A percentile compares a stretch with the other conserved stretches of the same genome.
Evolutionary conservation across 2,329 filamentous ascomycete species (phyloP).

Genomic region (Neopestalotiopsis rosae): DNA sequence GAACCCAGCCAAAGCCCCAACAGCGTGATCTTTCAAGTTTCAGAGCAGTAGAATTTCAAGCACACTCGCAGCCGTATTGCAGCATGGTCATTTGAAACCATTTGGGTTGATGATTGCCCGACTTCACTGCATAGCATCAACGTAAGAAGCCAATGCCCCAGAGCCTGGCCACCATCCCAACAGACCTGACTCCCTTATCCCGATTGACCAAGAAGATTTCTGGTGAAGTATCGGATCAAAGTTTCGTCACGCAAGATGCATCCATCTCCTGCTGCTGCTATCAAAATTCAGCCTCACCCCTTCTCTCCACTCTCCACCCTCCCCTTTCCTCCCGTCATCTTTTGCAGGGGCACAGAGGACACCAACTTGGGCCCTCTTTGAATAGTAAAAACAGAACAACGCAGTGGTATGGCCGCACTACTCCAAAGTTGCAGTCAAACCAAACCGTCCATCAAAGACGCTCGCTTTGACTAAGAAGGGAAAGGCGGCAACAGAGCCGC

Average conservation of each 20-base stretch:
- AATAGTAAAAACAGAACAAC: slow-evolving; percentile 20
- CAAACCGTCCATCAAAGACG: slow-evolving; percentile 26
- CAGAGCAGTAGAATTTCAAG: background rate
- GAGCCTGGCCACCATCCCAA: background rate
- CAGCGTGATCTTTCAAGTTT: background rate
- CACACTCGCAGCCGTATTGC: background rate
- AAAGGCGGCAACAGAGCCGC: slow-evolving; percentile 22
- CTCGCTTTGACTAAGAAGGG: slow-evolving; percentile 28
- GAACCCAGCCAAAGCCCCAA: background rate
- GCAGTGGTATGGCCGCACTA: slow-evolving; percentile 31
- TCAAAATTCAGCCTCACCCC: background rate
- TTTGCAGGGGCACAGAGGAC: background rate
- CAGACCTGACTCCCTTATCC: background rate
- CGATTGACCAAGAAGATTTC: background rate
- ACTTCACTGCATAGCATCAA: background rate
- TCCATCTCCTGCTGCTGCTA: background rate
- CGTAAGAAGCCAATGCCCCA: background rate
- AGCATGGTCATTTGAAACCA: background rate
- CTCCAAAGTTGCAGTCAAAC: slow-evolving; percentile 27
- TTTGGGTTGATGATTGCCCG: background rate
- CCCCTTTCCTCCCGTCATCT: background rate
- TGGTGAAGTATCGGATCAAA: background rate
- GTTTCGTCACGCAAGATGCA: background rate
- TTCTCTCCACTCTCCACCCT: background rate
- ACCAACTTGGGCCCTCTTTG: background rate